Base-by-base conservation (phyloP, 805 yeast species). In the Candida fluviatilis region DNA sequence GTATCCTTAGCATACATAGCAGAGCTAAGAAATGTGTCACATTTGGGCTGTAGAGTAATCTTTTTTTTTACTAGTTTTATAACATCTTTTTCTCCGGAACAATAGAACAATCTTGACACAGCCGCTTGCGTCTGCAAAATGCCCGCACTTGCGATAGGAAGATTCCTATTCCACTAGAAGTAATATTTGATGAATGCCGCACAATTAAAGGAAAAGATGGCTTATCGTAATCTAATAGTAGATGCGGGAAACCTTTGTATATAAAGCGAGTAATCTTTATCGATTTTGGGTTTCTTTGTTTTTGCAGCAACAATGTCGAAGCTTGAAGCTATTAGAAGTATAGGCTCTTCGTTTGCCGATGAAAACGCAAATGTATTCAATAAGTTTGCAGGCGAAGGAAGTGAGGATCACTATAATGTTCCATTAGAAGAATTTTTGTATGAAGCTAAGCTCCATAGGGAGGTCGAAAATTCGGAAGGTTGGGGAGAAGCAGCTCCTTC, bases 381-480 rank as follows among this genome's bases (percentile, higher is more conserved):
- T 10, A 40, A 40, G 11, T 32, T 36, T 31, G 43, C 37, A 27
- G 17, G 14, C 21, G 36, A 27, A 13, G 16, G 15, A 7, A 28
- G 15, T 8, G 32, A 35, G 3, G 34, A 40, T 4, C 23, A 21
- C 26, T 35, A 26, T 17, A 15, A 33, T 14, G 28, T 36, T 18
- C 36, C 43, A 11, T 17, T 40, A 15, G 36, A 36, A 18, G 39
- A 40, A 14, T 36, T 25, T n/a, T 33, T 40, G 18, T 18, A 32
- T 18, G 39, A 40, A 31, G 43, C 39, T 2, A 21, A 36, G 23
- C 37, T 40, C 18, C 39, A 40, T 33, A 35, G 43, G 36, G 34
- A 40, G 16, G 3, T 18, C 7, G 43, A 40, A 28, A 23, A 19
- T 4, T 31, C 43, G 3, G 35, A 31, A 14, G 36, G 29, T 12